phyloP scores from a whole-genome alignment of 1,284 basidiomycete species.

The Pterulicium gracile region DNA sequence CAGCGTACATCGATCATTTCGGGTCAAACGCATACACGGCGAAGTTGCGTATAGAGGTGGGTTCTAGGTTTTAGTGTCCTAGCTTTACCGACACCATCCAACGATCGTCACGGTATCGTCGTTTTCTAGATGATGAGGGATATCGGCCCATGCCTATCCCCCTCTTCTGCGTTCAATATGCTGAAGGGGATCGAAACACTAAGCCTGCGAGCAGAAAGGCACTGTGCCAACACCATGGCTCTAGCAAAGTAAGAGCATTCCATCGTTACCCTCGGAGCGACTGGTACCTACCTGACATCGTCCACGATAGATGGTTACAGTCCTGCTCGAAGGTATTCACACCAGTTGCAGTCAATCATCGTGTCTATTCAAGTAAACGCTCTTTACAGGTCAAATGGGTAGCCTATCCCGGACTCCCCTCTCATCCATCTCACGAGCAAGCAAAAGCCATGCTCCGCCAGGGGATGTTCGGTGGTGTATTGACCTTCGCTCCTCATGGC shows the following conservation, averaged over 20 bases:
- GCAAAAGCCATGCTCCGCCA: slow-evolving; percentile 32
- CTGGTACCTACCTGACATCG: too few relatives aligned
- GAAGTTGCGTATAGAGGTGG: too few relatives aligned
- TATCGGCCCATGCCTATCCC: slow-evolving; percentile 43
- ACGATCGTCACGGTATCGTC: too few relatives aligned
- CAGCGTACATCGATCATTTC: slow-evolving; percentile 41
- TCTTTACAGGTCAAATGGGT: slow-evolving; percentile 38
- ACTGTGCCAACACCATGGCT: slow-evolving; percentile 41
- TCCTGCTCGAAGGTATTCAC: too few relatives aligned
- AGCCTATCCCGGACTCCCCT: slow-evolving; percentile 41
- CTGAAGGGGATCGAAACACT: slow-evolving; percentile 58
- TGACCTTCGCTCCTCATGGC: slow-evolving; percentile 51
- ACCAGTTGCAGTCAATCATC: too few relatives aligned
- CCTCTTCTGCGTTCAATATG: slow-evolving; percentile 47
- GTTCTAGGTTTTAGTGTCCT: too few relatives aligned
- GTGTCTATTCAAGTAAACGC: too few relatives aligned
- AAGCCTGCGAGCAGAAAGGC: slow-evolving; percentile 43
- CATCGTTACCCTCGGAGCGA: too few relatives aligned
- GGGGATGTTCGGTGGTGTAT: slow-evolving; percentile 45
- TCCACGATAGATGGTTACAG: too few relatives aligned
- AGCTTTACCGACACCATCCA: too few relatives aligned
- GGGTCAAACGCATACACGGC: slow-evolving; percentile 41
- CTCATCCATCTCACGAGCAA: slow-evolving; percentile 34
- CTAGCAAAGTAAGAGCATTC: slow-evolving; percentile 41
- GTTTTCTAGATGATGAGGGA: too few relatives aligned